phyloP scores from a whole-genome alignment of 768 basidiomycete species.

The Suillus spraguei region DNA sequence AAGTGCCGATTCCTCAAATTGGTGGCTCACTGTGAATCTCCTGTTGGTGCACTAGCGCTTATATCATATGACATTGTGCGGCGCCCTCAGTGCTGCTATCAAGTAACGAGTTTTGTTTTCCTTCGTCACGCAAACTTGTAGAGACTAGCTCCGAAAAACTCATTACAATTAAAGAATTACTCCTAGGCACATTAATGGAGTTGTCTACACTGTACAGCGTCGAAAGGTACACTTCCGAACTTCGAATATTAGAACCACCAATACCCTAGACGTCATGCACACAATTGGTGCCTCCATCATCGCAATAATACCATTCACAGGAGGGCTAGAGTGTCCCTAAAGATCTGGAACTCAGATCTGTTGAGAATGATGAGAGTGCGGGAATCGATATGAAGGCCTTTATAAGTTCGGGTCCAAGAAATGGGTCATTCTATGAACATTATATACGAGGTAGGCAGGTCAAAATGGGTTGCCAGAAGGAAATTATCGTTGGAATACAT shows the following conservation, averaged over 20 bases:
- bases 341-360: slow-evolving; percentile 71
- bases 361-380: slow-evolving; percentile 86
- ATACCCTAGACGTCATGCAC: slow-evolving; percentile 56
- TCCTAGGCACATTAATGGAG: neutral
- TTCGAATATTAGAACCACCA: slow-evolving; percentile 12
- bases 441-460: neutral
- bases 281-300: slow-evolving; percentile 88
- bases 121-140: slow-evolving; percentile 28
- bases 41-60: neutral
- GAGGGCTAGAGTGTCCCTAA: slow-evolving; percentile 59
- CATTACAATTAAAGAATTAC: neutral
- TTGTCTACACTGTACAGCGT: neutral
- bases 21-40: neutral
- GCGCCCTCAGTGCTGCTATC: neutral
- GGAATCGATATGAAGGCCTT: slow-evolving; percentile 2
- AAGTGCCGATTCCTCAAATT: neutral
- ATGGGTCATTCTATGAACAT: slow-evolving; percentile 23
- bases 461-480: neutral
- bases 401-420: slow-evolving; percentile 25
- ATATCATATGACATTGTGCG: neutral
- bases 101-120: slow-evolving; percentile 14
- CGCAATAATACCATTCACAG: slow-evolving; percentile 62
- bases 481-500: neutral
- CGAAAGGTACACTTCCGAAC: slow-evolving; percentile 16
- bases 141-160: neutral